These are phyloP conservation scores for Allium cepa DNA, from an alignment of 106 monocot species.

Conservation along the genomic window DNA sequence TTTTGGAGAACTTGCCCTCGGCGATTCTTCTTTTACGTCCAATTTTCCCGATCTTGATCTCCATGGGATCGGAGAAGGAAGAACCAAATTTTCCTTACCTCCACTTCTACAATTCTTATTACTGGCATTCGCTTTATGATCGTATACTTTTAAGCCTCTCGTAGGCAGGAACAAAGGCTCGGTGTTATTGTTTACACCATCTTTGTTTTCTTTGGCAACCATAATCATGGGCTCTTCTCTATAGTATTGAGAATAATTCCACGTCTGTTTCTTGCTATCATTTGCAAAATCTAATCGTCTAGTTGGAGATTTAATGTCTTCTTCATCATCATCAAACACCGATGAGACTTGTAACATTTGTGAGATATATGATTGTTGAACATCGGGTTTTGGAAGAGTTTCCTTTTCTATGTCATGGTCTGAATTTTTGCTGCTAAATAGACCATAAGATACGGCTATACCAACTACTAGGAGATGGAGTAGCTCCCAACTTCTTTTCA, in stretches of 20 bases:
- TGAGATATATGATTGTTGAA: slow-evolving; percentile 17
- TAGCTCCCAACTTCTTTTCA: slow-evolving; percentile 9
- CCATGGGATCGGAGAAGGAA: slow-evolving; percentile 17
- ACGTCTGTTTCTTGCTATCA: slow-evolving; percentile 3
- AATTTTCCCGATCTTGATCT: slow-evolving; percentile 28
- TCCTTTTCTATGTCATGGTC: slow-evolving; percentile 10
- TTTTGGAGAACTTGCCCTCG: neutral
- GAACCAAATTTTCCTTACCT: slow-evolving; percentile 4
- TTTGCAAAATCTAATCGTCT: neutral
- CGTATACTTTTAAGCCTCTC: slow-evolving; percentile 4
- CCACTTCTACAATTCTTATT: neutral
- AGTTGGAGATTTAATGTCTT: neutral
- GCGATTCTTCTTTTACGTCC: slow-evolving; percentile 14
- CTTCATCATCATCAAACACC: slow-evolving; percentile 11
- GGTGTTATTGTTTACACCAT: neutral
- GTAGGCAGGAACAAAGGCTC: slow-evolving; percentile 5
- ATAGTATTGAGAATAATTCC: slow-evolving; percentile 31
- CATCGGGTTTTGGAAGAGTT: neutral
- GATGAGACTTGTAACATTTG: slow-evolving; percentile 16
- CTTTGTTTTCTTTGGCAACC: slow-evolving; percentile 5
- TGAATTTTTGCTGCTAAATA: slow-evolving; percentile 10
- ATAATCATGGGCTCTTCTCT: slow-evolving; percentile 18
- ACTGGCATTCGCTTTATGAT: too few relatives aligned
- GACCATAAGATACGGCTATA: slow-evolving; percentile 12
- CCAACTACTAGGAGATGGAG: slow-evolving; percentile 14